phyloP scores from a whole-genome alignment of 495 filamentous ascomycete species.

The Xanthoparmelia taractica region DNA sequence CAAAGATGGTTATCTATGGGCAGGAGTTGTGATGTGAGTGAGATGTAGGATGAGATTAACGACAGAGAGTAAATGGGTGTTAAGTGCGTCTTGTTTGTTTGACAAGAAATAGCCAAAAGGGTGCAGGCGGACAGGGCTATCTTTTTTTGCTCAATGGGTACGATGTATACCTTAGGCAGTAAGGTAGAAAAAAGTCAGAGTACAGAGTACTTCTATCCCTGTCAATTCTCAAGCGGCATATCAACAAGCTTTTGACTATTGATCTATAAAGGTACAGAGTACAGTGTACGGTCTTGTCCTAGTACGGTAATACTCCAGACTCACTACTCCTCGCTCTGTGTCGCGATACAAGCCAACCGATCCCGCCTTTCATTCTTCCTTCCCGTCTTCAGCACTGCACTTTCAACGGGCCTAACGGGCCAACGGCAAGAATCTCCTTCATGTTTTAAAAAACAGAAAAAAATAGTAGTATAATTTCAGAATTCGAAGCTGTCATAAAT shows the following conservation, averaged over 20 bases:
- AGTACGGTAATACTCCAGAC: neutral
- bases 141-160: neutral
- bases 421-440: neutral
- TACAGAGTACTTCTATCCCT: too few species aligned
- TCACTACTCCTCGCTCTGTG: neutral
- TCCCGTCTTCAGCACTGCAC: neutral
- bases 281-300: neutral
- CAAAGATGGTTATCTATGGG: neutral
- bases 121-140: neutral
- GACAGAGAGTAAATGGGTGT: neutral
- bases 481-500: neutral
- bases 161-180: too few species aligned
- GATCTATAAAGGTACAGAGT: too few species aligned
- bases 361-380: constrained; percentile 1
- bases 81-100: too few species aligned
- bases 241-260: too few species aligned
- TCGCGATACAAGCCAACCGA: neutral
- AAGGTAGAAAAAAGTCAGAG: too few species aligned
- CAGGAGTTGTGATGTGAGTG: neutral
- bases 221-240: neutral
- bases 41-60: neutral
- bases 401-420: neutral
- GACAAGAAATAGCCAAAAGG: neutral
- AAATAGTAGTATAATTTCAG: neutral
- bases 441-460: too few species aligned